Percentiles rank a stretch among this genome's conserved stretches.
Evolutionary conservation across 495 filamentous ascomycete species (phyloP).

Genomic region (Lineolata rhizophorae): DNA sequence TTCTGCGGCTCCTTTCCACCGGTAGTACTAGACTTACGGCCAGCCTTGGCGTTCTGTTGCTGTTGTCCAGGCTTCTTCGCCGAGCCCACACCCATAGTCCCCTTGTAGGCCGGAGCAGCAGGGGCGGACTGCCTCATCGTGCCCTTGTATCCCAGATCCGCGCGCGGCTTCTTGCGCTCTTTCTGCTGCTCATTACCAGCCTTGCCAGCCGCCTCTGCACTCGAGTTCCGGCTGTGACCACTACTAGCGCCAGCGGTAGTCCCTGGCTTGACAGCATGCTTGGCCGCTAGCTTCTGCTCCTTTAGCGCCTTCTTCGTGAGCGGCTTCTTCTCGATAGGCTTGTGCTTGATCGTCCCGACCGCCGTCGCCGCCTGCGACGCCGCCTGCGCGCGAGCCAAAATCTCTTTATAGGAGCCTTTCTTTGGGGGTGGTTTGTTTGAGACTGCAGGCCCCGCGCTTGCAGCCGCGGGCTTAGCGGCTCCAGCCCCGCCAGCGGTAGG

Average conservation of each 20-base stretch:
- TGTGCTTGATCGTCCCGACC: constrained; percentile 22
- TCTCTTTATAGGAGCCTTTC: constrained; percentile 43
- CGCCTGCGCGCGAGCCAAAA: constrained; percentile 41
- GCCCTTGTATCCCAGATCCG: constrained; percentile 31
- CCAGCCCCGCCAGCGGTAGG: constrained; percentile 9
- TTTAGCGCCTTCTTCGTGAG: constrained; percentile 15
- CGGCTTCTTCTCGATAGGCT: constrained; percentile 18
- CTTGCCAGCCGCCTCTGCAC: constrained; percentile 5
- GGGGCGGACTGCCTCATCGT: constrained; percentile 24
- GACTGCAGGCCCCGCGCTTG: constrained; percentile 14
- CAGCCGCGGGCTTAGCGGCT: constrained; percentile 5
- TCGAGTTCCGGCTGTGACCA: constrained; percentile 8
- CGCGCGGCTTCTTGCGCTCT: constrained; percentile 5
- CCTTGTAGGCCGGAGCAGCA: constrained; percentile 17
- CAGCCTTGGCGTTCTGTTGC: constrained; percentile 1
- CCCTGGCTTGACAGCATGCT: constrained; percentile 1
- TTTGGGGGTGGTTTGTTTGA: constrained; percentile 23
- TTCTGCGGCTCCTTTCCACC: constrained; percentile 2
- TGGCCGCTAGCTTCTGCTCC: constrained; percentile 7
- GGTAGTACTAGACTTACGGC: neutral
- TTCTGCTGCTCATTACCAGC: constrained; percentile 26
- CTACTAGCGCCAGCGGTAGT: constrained; percentile 3
- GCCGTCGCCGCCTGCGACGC: constrained; percentile 19
- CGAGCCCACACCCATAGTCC: constrained; percentile 13
- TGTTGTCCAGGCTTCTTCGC: constrained; percentile 3